Evolutionary conservation across 768 basidiomycete genomes (phyloP).

Genomic region (Xerocomus brunneocitrinus): DNA sequence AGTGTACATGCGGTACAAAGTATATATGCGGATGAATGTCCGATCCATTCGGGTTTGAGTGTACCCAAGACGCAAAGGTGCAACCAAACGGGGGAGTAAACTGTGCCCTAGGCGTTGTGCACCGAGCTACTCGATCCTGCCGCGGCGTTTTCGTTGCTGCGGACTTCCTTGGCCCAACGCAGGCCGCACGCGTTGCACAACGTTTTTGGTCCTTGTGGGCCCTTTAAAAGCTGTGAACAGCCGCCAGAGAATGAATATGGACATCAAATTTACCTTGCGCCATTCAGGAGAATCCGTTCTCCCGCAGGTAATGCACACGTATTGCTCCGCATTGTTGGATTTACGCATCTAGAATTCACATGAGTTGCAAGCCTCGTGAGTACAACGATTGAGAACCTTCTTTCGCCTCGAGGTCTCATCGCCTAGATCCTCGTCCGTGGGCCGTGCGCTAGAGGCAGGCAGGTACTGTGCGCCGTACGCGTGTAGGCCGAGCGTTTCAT

Average conservation of each 20-base stretch:
- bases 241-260: not conserved
- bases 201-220: constrained; percentile 94
- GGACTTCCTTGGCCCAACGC: constrained; percentile 81
- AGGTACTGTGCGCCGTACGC: constrained; percentile 16
- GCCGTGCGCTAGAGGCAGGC: constrained; percentile 9
- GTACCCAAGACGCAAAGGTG: not conserved
- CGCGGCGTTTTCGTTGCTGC: constrained; percentile 36
- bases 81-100: not conserved
- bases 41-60: not conserved
- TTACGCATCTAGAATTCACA: constrained; percentile 31
- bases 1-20: constrained; percentile 5
- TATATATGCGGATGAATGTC: constrained; percentile 4
- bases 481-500: constrained; percentile 19
- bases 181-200: constrained; percentile 95
- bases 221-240: constrained; percentile 42
- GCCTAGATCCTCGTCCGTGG: constrained; percentile 37
- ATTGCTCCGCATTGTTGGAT: constrained; percentile 51
- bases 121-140: constrained; percentile 20
- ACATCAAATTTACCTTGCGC: constrained; percentile 60
- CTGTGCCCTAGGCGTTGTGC: constrained; percentile 13
- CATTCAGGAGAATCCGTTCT: constrained; percentile 96
- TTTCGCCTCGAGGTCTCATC: constrained; percentile 59
- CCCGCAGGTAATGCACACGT: constrained; percentile 91
- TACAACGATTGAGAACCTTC: constrained; percentile 41
- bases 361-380: constrained; percentile 1